phyloP scores from a whole-genome alignment of 371 early-diverging fungal species.

The Rhizopus microsporus region DNA sequence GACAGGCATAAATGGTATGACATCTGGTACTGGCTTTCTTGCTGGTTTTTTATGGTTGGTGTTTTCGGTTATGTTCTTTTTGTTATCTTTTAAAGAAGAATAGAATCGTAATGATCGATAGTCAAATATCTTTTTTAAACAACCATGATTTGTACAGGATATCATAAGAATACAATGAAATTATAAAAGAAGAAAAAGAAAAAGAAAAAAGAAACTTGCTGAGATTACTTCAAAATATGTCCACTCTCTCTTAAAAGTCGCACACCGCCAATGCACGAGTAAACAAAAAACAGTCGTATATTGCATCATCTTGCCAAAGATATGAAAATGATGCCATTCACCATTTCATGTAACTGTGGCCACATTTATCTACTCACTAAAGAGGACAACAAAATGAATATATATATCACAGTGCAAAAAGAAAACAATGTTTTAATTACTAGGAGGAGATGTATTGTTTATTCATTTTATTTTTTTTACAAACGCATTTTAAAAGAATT shows the following conservation, averaged over 20 bases:
- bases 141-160: not conserved
- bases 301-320: too few relatives aligned
- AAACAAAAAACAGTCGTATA: too few relatives aligned
- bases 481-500: constrained; percentile 19
- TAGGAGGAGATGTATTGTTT: constrained; percentile 1
- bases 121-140: not conserved
- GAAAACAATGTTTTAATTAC: constrained; percentile 3
- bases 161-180: constrained; percentile 11
- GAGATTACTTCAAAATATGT: too few relatives aligned
- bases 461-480: constrained; percentile 6
- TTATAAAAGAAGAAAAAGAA: constrained; percentile 1
- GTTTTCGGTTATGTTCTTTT: not conserved
- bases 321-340: too few relatives aligned
- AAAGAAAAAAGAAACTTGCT: not conserved
- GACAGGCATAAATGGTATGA: constrained; percentile 37
- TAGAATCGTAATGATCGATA: not conserved
- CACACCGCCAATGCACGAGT: too few relatives aligned
- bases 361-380: too few relatives aligned
- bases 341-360: too few relatives aligned
- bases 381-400: too few relatives aligned
- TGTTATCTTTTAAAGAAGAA: constrained; percentile 4
- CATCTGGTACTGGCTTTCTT: not conserved
- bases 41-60: not conserved
- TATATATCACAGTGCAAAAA: not conserved
- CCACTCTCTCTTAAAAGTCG: too few relatives aligned